Conservation (phyloP, 2,329 filamentous ascomycete genomes). For the Aspergillus niger region DNA sequence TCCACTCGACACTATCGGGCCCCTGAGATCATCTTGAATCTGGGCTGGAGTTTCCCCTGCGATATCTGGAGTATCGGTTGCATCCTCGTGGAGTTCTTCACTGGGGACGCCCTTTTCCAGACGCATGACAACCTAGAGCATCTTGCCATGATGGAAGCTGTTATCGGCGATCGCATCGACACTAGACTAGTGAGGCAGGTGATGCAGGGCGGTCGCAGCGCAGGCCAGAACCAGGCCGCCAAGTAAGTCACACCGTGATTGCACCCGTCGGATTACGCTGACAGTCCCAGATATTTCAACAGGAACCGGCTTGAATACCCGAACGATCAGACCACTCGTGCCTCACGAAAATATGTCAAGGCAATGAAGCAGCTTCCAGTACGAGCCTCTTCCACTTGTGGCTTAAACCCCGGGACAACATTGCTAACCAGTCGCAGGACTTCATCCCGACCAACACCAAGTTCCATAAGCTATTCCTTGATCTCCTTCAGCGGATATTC, state of each 20-base stretch:
- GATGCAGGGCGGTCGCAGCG: constrained; percentile 49
- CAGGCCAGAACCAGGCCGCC: constrained; percentile 55
- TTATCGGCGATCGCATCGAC: constrained; percentile 60
- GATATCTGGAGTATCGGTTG: constrained; percentile 72
- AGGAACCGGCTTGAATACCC: constrained; percentile 63
- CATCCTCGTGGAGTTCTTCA: constrained; percentile 69
- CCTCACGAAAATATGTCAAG: constrained; percentile 66
- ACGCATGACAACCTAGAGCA: constrained; percentile 70
- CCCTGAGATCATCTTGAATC: constrained; percentile 67
- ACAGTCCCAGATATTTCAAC: constrained; percentile 55
- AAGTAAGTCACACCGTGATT: constrained; percentile 50
- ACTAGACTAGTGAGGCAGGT: constrained; percentile 57
- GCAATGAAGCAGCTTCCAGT: constrained; percentile 67
- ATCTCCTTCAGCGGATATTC: constrained; percentile 64
- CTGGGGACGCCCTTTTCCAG: constrained; percentile 68
- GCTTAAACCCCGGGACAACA: background rate
- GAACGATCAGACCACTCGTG: constrained; percentile 62
- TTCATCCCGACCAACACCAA: constrained; percentile 61
- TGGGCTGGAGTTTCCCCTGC: constrained; percentile 69
- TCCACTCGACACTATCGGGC: constrained; percentile 68
- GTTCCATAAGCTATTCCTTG: constrained; percentile 66
- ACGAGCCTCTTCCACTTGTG: constrained; percentile 28
- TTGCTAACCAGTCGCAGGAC: constrained; percentile 50
- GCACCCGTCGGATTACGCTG: constrained; percentile 27
- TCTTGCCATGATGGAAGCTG: constrained; percentile 69